Conservation (phyloP, 805 yeast genomes). For the Teunomyces gatunensis region DNA sequence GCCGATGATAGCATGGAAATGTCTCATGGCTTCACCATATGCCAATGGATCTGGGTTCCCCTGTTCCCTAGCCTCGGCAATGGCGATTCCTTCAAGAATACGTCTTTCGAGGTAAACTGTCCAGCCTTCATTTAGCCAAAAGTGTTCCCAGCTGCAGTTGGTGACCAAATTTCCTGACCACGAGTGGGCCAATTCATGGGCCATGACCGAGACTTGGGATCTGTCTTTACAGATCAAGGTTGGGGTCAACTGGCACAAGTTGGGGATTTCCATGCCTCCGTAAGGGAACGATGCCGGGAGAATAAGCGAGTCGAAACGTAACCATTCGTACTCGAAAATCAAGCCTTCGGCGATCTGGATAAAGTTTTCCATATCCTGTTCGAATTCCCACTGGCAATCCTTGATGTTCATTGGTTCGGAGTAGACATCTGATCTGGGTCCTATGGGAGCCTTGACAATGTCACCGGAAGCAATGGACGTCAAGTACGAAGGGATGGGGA, state of each 20-base stretch:
- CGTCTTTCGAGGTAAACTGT: constrained; percentile 35
- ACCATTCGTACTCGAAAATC: constrained; percentile 35
- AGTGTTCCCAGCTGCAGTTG: constrained; percentile 36
- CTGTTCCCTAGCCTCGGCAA: constrained; percentile 8
- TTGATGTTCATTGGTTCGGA: constrained; percentile 25
- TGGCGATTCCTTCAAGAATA: constrained; percentile 30
- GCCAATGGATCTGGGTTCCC: constrained; percentile 15
- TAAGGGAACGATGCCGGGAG: constrained; percentile 33
- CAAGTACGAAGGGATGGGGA: constrained; percentile 35
- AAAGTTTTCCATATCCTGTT: constrained; percentile 33
- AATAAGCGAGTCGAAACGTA: constrained; percentile 32
- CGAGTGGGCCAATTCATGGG: constrained; percentile 38
- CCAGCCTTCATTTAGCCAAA: constrained; percentile 41
- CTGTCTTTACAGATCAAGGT: constrained; percentile 33
- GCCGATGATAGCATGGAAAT: constrained; percentile 31
- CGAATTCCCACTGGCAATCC: constrained; percentile 35
- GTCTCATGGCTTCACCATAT: constrained; percentile 32
- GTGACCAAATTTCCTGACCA: constrained; percentile 40
- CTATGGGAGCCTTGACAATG: constrained; percentile 26
- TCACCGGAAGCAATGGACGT: constrained; percentile 36
- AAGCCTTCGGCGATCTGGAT: constrained; percentile 32
- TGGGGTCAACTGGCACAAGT: constrained; percentile 33
- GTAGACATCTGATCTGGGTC: constrained; percentile 33
- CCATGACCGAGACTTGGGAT: constrained; percentile 33
- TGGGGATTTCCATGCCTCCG: constrained; percentile 41